Percentiles rank a stretch among this genome's conserved stretches.
phyloP scores from a whole-genome alignment of 768 basidiomycete species.

The Panaeolus papilionaceus region DNA sequence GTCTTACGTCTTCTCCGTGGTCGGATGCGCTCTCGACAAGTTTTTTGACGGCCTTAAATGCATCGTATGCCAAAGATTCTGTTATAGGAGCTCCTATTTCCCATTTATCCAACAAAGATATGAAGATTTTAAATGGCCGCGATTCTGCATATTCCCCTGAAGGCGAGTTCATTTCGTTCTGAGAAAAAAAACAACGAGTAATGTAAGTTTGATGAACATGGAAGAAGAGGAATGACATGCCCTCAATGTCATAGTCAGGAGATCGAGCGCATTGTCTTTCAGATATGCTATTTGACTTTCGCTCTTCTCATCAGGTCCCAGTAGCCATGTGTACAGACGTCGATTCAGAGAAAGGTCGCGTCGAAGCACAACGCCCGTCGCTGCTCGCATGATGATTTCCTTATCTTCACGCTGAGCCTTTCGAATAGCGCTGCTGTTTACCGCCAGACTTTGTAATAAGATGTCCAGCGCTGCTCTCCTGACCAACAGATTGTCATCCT shows the following conservation, averaged over 20 bases:
- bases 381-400: slow-evolving; percentile 84
- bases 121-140: slow-evolving; percentile 94
- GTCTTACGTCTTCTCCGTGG: slow-evolving; percentile 64
- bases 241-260: slow-evolving; percentile 74
- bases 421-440: slow-evolving; percentile 75
- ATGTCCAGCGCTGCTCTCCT: slow-evolving; percentile 87
- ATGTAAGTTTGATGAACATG: background rate
- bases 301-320: slow-evolving; percentile 81
- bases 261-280: slow-evolving; percentile 69
- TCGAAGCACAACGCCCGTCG: slow-evolving; percentile 87
- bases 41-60: slow-evolving; percentile 73
- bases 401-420: slow-evolving; percentile 77
- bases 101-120: slow-evolving; percentile 96
- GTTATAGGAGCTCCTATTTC: slow-evolving; percentile 89
- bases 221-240: slow-evolving; percentile 39
- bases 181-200: slow-evolving; percentile 15
- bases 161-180: slow-evolving; percentile 81
- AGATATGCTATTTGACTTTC: slow-evolving; percentile 80
- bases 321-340: slow-evolving; percentile 90
- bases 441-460: slow-evolving; percentile 73
- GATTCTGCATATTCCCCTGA: slow-evolving; percentile 78
- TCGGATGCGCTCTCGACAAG: slow-evolving; percentile 60
- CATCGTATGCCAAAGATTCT: slow-evolving; percentile 78
- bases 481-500: slow-evolving; percentile 93
- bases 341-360: slow-evolving; percentile 93